These are phyloP conservation scores for Myrmaecium sp. DNA, from an alignment of 2,329 filamentous ascomycete species.

Conservation along the genomic window DNA sequence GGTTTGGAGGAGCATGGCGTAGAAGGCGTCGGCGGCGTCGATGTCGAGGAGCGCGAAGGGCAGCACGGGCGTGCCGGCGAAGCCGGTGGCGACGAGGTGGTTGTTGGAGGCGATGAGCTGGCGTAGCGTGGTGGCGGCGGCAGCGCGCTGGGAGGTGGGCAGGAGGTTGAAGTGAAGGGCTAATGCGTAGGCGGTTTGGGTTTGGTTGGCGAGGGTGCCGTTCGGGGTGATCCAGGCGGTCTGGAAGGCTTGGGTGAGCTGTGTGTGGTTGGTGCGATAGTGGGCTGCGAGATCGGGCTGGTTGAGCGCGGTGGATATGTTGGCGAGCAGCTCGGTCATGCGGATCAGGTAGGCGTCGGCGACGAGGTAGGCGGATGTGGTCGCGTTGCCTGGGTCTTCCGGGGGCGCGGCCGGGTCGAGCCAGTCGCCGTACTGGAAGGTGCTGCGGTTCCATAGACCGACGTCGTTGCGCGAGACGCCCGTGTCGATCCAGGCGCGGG, in stretches of 20 bases:
- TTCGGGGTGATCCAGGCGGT: slow-evolving; percentile 7
- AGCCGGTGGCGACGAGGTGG: slow-evolving; percentile 9
- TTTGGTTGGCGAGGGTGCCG: slow-evolving; percentile 6
- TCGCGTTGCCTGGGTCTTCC: slow-evolving; percentile 15
- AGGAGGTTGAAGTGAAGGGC: slow-evolving; percentile 13
- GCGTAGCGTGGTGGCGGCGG: slow-evolving; percentile 6
- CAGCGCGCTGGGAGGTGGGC: slow-evolving; percentile 1
- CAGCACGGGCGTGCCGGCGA: slow-evolving; percentile 9
- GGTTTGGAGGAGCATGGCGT: slow-evolving; percentile 32
- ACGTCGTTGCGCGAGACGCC: slow-evolving; percentile 15
- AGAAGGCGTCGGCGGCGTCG: slow-evolving; percentile 14
- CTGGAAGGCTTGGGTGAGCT: slow-evolving; percentile 13
- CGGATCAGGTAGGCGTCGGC: slow-evolving; percentile 23
- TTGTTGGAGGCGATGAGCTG: slow-evolving; percentile 6
- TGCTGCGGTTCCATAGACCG: slow-evolving; percentile 18
- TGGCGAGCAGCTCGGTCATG: slow-evolving; percentile 14
- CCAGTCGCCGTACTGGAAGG: slow-evolving; percentile 25
- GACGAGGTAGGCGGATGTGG: slow-evolving; percentile 19
- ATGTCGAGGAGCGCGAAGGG: slow-evolving; percentile 7
- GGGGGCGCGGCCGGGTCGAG: slow-evolving; percentile 23
- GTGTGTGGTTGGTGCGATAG: slow-evolving; percentile 8
- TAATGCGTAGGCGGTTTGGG: slow-evolving; percentile 9
- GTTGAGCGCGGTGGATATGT: slow-evolving; percentile 12
- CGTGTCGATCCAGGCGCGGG: slow-evolving; percentile 20
- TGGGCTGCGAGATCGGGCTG: slow-evolving; percentile 8